These are phyloP conservation scores for Glycine soja DNA, from an alignment of 306 rosid species.

Conservation along the genomic window DNA sequence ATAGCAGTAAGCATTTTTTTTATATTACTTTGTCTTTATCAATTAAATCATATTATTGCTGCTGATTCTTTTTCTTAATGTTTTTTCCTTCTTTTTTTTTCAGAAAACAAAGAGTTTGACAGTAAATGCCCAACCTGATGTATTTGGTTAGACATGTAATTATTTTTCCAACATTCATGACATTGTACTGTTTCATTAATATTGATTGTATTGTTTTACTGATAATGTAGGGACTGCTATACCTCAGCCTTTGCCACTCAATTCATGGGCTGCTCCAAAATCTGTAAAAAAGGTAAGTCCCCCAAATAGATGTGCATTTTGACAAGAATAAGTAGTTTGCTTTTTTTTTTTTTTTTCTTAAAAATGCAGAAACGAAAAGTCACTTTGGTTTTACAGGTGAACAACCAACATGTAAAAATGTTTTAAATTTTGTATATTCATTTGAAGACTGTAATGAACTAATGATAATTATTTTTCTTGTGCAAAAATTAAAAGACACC, in stretches of 20 bases:
- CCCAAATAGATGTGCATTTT: constrained; percentile 20
- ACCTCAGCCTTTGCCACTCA: constrained; percentile 50
- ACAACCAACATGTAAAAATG: background rate
- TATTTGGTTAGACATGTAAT: constrained; percentile 60
- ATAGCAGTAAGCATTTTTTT: constrained; percentile 61
- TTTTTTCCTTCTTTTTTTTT: constrained; percentile 2
- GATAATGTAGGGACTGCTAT: constrained; percentile 54
- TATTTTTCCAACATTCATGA: constrained; percentile 25
- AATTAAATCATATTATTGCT: constrained; percentile 2
- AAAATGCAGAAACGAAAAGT: background rate
- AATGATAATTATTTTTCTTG: constrained; percentile 13
- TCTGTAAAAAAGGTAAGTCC: constrained; percentile 69
- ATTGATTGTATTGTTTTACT: constrained; percentile 38
- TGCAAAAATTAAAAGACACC: constrained; percentile 12
- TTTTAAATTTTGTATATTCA: background rate
- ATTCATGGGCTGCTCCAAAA: constrained; percentile 63
- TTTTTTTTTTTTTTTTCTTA: background rate
- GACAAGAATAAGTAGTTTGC: constrained; percentile 15
- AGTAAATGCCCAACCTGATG: constrained; percentile 53
- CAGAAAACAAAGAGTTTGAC: constrained; percentile 64
- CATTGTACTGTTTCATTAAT: constrained; percentile 32
- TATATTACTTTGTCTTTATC: constrained; percentile 29
- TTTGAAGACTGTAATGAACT: constrained; percentile 11
- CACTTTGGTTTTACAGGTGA: too few relatives aligned
- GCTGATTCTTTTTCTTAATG: constrained; percentile 31